Evolutionary conservation across 208 protist species (phyloP), one percentile per base, ranked within the genome.

Genomic region (Endotrypanum monterogeii): DNA sequence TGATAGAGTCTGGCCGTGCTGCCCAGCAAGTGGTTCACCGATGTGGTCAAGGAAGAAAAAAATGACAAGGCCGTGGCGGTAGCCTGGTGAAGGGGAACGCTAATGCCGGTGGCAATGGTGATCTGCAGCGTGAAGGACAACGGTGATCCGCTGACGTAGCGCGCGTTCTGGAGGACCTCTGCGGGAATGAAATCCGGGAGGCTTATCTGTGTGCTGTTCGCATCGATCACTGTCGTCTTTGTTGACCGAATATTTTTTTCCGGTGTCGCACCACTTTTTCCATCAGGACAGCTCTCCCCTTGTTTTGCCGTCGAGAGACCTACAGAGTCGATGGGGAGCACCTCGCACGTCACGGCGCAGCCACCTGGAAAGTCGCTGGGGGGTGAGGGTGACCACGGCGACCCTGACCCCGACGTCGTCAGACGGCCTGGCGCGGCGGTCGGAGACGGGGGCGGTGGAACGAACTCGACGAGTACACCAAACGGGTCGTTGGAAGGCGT

Each of bases 391-490:
- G 60, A 65, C 60, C n/a, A n/a, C n/a, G 60, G 12, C 44, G 60
- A 25, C 9, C 25, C 60, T 28, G 60, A 14, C 25, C 7, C n/a
- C 14, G 52, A 56, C 25, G 52, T 14, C 4, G 60, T 23, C 7
- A 37, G 16, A 30, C 20, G 20, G 7, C 52, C 39, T 9, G 28
- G 35, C 16, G 71, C 16, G 2, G 35, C 66, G 11, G 41, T 18
- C 2, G 74, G 54, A 12, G 76, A 39, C 0, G 76, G n/a, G 0
- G 77, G 71, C 3, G 92, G 89, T 23, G 89, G 87, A 23, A 96
- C 83, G 32, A 90, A 63, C 74, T 96, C 89, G 12, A 96, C 55
- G n/a, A 96, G 28, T 23, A 94, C 54, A 3, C 79, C 87, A 44
- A 90, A 79, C 18, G 80, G 20, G 72, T 96, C 91, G 44, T 54